Conservation (phyloP, 2,329 filamentous ascomycete genomes). For the Pyrenophora graminea region DNA sequence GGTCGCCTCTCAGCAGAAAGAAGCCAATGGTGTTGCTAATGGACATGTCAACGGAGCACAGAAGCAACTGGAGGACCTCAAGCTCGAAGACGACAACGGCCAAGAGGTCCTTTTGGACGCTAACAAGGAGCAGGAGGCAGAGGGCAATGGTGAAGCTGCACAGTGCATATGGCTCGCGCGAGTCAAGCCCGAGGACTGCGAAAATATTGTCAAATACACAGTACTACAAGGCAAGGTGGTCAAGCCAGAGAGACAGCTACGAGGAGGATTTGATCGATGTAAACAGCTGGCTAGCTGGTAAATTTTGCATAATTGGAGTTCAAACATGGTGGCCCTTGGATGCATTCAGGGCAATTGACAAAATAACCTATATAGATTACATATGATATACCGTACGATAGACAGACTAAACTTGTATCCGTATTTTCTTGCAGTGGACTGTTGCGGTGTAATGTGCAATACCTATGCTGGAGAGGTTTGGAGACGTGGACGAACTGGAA, state of each 20-base stretch:
- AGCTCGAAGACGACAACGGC: conserved; percentile 47
- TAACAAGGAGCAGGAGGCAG: conserved; percentile 45
- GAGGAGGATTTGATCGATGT: conserved; percentile 86
- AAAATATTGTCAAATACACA: conserved; percentile 88
- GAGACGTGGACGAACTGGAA: too few relatives aligned
- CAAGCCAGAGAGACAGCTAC: conserved; percentile 81
- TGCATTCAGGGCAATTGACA: too few relatives aligned
- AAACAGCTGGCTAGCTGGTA: conserved; percentile 88
- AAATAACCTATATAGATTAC: too few relatives aligned
- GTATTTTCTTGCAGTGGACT: too few relatives aligned
- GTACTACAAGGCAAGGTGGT: conserved; percentile 92
- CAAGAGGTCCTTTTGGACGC: conserved; percentile 38
- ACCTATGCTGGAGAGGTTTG: too few relatives aligned
- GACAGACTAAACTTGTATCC: too few relatives aligned
- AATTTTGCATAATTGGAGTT: not conserved
- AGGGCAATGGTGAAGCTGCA: conserved; percentile 58
- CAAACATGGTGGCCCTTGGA: too few relatives aligned
- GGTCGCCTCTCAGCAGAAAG: conserved; percentile 22
- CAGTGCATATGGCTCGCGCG: conserved; percentile 94
- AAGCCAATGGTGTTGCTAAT: conserved; percentile 19
- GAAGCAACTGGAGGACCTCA: conserved; percentile 45
- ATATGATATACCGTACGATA: too few relatives aligned
- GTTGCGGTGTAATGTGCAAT: too few relatives aligned
- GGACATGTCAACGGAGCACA: conserved; percentile 31
- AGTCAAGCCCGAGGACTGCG: conserved; percentile 84